Conservation (phyloP, 1,139 yeast species). For the Yamadazyma conglobata region DNA sequence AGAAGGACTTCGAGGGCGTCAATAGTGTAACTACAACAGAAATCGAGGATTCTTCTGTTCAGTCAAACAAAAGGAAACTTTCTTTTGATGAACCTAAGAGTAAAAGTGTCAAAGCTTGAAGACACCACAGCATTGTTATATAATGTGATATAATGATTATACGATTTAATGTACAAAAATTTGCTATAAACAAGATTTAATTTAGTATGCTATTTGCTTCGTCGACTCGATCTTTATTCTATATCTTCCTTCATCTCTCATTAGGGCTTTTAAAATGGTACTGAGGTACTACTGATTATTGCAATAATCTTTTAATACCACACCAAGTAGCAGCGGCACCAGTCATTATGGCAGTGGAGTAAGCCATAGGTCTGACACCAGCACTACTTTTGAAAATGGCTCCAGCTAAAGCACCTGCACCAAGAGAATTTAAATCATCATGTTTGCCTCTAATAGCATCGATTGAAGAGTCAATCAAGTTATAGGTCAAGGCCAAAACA, state of each 20-base stretch:
- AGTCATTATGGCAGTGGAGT: slow-evolving; percentile 82
- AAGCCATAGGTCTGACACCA: slow-evolving; percentile 84
- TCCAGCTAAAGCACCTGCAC: slow-evolving; percentile 90
- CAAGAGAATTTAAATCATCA: slow-evolving; percentile 78
- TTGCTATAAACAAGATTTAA: slow-evolving; percentile 17
- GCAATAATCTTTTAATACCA: slow-evolving; percentile 59
- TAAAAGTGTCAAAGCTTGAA: slow-evolving; percentile 1
- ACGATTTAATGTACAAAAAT: slow-evolving; percentile 12
- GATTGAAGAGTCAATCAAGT: slow-evolving; percentile 73
- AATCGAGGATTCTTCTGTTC: too few relatives aligned
- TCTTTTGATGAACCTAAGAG: slow-evolving; percentile 5
- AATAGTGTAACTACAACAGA: neutral
- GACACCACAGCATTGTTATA: slow-evolving; percentile 1
- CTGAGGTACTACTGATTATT: slow-evolving; percentile 18
- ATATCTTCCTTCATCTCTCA: slow-evolving; percentile 4
- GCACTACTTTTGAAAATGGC: slow-evolving; percentile 84
- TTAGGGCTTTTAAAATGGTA: slow-evolving; percentile 3
- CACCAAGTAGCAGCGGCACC: slow-evolving; percentile 94
- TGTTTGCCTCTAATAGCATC: slow-evolving; percentile 85
- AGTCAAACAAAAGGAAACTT: slow-evolving; percentile 6
- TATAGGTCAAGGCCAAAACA: slow-evolving; percentile 85
- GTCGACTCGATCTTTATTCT: neutral
- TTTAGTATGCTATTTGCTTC: slow-evolving; percentile 10
- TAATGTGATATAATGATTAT: slow-evolving; percentile 1
- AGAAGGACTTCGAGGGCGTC: slow-evolving; percentile 3